Base-by-base conservation (phyloP, 225 moss, liverwort and hornwort genomes). In the Anthoceros angustus region DNA sequence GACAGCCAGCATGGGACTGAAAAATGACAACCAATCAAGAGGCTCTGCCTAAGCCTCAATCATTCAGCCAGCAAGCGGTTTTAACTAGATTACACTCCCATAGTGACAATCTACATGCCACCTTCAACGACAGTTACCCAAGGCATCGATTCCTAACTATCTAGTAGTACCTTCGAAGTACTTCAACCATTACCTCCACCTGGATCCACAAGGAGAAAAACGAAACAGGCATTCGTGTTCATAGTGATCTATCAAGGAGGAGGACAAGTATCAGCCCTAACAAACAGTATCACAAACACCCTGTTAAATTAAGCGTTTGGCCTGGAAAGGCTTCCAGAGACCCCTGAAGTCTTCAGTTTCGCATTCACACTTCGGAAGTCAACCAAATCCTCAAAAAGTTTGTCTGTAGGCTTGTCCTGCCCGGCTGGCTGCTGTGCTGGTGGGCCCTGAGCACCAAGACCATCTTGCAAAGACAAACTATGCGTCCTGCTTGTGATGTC, bases 321-420 rank as follows among this genome's bases (percentile, higher is more conserved):
- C 68, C 82, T 73, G 0, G 81, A 72, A 68, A 65, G 23, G 70
- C 73, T 77, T 25, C 64, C 73, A 43, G 80, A 66, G 66, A 90
- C 77, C 46, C 86, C 85, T 10, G 86, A 66, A 67, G 81, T 74
- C 74, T 86, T 95, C 70, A 88, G 81, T 71, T 84, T 91, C 18
- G 90, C 70, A 63, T 86, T 88, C 71, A 86, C 74, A 64, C 91
- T 83, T 63, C 88, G 77, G 73, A 94, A 75, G 77, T 94, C 90
- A 62, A 95, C 88, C 74, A 95, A 73, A 70, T 90, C 88, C 71
- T 90, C 80, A 68, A 94, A 94, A 62, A 90, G 68, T 11, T 74
- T 86, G 62, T 95, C 91, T 5, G 83, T 80, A 64, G 90, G 77
- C 42, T 83, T 84, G 2, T 80, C 68, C 23, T 86, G 74, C 74